Base-by-base conservation (phyloP, 2,329 filamentous ascomycete genomes). In the Sporothrix brasiliensis region DNA sequence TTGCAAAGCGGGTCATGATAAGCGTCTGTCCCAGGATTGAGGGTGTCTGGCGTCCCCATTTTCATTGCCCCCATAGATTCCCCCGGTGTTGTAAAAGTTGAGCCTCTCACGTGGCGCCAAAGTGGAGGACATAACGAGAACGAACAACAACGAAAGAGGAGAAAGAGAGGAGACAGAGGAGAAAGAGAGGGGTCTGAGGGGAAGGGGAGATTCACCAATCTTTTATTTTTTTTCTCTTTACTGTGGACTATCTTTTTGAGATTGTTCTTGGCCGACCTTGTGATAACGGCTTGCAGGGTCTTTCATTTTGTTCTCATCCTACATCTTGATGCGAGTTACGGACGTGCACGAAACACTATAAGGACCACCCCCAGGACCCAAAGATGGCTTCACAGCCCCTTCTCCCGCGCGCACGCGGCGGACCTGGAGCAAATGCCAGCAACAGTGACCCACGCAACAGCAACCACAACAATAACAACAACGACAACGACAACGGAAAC, bases 351-450 rank as follows among this genome's bases (percentile, higher is more conserved):
- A 9, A 6, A 49, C 14, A 49, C 14, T 2, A 16, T 16, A 14
- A 19, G 14, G 16, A 19, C 44, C 14, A 47, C 41, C 44, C 44
- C 13, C 44, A 16, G 14, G 16, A 6, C 4, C 34, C 6, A 19
- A 19, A 19, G 7, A 58, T 58, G 54, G n/a, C 54, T 11, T 58
- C 54, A n/a, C 54, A 58, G 39, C 14, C 54, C 9, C 27, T 58
- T 16, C 54, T 58, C 7, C 54, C 54, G 30, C 54, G 54, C 14
- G 54, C 34, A 58, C 54, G 54, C 13, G 54, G 54, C 27, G 54
- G 54, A 39, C 54, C 54, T n/a, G 54, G 54, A 19, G 54, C 54
- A 7, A n/a, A 34, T 34, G 34, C 34, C 4, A 34, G 6, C 7
- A 34, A 9, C 3, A 34, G 34, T 5, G 34, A 34, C 34, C 34